These are phyloP conservation scores for Aphanocladium album DNA, from an alignment of 2,329 filamentous ascomycete genomes.

Conservation along the genomic window DNA sequence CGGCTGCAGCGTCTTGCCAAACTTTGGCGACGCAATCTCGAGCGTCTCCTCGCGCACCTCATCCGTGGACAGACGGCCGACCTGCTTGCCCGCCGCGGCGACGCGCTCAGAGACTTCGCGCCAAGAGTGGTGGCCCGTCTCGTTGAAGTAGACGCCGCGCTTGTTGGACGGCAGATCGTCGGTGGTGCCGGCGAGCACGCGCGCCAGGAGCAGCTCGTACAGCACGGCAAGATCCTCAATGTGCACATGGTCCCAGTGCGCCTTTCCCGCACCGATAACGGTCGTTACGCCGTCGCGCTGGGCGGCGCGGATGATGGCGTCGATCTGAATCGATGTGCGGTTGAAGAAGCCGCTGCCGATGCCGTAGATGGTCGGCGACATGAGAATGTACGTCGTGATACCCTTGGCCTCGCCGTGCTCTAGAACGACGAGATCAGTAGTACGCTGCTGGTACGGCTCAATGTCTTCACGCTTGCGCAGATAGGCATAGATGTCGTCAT, in stretches of 20 bases:
- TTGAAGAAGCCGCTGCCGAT: constrained; percentile 38
- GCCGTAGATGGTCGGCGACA: constrained; percentile 44
- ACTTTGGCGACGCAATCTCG: constrained; percentile 22
- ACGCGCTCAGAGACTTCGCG: constrained; percentile 30
- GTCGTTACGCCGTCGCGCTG: constrained; percentile 19
- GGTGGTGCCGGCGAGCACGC: constrained; percentile 24
- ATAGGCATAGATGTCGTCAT: constrained; percentile 39
- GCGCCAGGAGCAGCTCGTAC: constrained; percentile 33
- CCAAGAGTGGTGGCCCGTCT: constrained; percentile 36
- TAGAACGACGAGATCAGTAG: constrained; percentile 38
- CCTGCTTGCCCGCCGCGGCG: constrained; percentile 26
- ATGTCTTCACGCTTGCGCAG: constrained; percentile 31
- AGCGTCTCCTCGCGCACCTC: constrained; percentile 24
- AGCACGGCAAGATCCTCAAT: constrained; percentile 37
- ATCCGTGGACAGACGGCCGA: constrained; percentile 26
- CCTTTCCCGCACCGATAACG: constrained; percentile 32
- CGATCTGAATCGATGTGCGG: constrained; percentile 33
- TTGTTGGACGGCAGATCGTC: constrained; percentile 30
- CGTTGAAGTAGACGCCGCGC: constrained; percentile 38
- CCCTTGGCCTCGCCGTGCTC: constrained; percentile 27
- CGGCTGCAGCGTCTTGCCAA: constrained; percentile 13
- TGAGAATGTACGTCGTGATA: constrained; percentile 42
- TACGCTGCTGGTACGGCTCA: constrained; percentile 37
- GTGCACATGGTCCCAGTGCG: constrained; percentile 39
- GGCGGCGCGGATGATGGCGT: constrained; percentile 26